phyloP scores from a whole-genome alignment of 2,329 filamentous ascomycete species.

The Ilyonectria destructans region DNA sequence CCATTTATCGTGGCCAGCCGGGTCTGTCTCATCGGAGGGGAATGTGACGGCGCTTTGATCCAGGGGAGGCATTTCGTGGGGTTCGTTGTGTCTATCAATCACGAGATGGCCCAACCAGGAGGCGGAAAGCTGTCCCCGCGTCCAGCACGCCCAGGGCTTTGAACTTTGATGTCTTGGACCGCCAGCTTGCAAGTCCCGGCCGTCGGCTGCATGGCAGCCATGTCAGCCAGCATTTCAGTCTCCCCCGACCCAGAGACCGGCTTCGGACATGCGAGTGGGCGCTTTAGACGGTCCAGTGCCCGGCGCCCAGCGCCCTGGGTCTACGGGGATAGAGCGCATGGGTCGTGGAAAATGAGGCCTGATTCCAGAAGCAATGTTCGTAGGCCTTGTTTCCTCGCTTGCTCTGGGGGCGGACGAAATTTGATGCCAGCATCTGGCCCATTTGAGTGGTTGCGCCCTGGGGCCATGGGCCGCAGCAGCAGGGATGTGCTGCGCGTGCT shows the following conservation, averaged over 20 bases:
- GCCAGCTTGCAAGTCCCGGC: background rate
- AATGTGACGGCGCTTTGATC: background rate
- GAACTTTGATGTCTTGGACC: slow-evolving; percentile 1
- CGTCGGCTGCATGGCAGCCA: slow-evolving; percentile 6
- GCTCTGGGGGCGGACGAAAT: slow-evolving; percentile 19
- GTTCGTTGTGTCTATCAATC: background rate
- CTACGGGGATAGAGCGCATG: slow-evolving; percentile 2
- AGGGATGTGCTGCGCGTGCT: slow-evolving; percentile 18
- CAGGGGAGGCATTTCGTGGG: background rate
- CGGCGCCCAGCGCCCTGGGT: background rate
- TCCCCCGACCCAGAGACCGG: background rate
- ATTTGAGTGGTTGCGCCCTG: slow-evolving; percentile 15
- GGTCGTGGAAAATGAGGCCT: slow-evolving; percentile 13
- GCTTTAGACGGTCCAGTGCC: background rate
- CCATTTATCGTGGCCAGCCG: background rate
- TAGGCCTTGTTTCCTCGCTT: slow-evolving; percentile 27
- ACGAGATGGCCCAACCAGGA: background rate
- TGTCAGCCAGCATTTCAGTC: slow-evolving; percentile 11
- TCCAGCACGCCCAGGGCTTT: background rate
- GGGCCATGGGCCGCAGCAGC: background rate
- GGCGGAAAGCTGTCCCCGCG: background rate
- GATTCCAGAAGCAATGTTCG: slow-evolving; percentile 33
- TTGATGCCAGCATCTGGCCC: slow-evolving; percentile 20
- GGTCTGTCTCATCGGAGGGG: slow-evolving; percentile 6
- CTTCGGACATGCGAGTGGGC: background rate